Percentiles rank a stretch among this genome's conserved stretches.
phyloP scores from a whole-genome alignment of 2,329 filamentous ascomycete species.

The Fusarium subglutinans region DNA sequence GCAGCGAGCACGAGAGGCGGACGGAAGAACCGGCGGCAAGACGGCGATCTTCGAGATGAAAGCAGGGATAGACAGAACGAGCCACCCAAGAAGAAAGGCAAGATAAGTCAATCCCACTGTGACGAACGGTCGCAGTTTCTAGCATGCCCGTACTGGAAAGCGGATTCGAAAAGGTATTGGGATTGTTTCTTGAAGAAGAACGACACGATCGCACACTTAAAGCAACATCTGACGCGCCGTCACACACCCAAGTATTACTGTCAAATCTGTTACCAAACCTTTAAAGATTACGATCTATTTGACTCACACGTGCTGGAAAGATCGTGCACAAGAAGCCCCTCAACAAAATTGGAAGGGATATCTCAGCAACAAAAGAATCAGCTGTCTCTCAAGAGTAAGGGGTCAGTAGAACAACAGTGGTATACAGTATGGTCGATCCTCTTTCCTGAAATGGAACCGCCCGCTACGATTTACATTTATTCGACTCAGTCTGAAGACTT shows the following conservation, averaged over 20 bases:
- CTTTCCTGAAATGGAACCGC: fast-evolving
- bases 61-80: fast-evolving
- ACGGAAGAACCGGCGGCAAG: neutral
- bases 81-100: neutral
- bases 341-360: fast-evolving
- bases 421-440: neutral
- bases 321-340: neutral
- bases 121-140: neutral
- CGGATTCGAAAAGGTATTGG: neutral
- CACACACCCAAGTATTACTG: neutral
- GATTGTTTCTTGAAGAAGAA: neutral
- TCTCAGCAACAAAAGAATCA: neutral
- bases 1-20: fast-evolving
- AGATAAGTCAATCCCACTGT: fast-evolving
- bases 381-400: neutral
- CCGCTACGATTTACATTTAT: neutral
- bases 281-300: fast-evolving
- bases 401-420: neutral
- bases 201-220: neutral
- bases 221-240: neutral
- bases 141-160: neutral
- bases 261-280: neutral
- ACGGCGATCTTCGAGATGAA: fast-evolving
- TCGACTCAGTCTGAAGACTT: neutral
- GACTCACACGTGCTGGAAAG: fast-evolving